Percentiles rank a stretch among this genome's conserved stretches.
Conservation (phyloP, 805 yeast genomes). For the Debaryomyces maramus region DNA sequence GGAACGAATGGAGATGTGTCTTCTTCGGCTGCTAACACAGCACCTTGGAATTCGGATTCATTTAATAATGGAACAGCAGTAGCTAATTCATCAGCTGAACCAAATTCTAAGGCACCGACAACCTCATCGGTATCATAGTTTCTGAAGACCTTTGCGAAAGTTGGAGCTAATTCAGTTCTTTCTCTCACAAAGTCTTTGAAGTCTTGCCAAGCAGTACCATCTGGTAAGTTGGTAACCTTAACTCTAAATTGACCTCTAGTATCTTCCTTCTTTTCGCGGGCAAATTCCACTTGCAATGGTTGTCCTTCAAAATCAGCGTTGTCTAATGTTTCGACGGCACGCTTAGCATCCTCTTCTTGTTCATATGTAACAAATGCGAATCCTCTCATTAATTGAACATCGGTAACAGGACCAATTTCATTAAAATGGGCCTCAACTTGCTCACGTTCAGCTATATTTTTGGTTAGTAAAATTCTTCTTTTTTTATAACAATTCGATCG, state of each 20-base stretch:
- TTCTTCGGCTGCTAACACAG: constrained; percentile 71
- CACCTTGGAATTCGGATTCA: constrained; percentile 69
- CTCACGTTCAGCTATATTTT: constrained; percentile 41
- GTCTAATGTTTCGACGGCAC: constrained; percentile 48
- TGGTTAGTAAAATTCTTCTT: constrained; percentile 11
- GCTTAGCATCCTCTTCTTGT: constrained; percentile 53
- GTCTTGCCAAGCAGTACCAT: constrained; percentile 83
- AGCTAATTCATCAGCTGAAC: constrained; percentile 70
- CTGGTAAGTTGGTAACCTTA: constrained; percentile 68
- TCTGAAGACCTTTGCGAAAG: constrained; percentile 55
- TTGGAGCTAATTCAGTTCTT: constrained; percentile 61
- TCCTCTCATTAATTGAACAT: constrained; percentile 73
- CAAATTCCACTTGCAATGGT: constrained; percentile 52
- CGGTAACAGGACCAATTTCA: constrained; percentile 64
- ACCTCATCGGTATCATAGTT: constrained; percentile 47
- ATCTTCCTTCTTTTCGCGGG: constrained; percentile 55
- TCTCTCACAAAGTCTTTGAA: constrained; percentile 88
- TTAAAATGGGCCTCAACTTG: constrained; percentile 70
- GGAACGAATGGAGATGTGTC: constrained; percentile 64
- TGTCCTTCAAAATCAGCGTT: constrained; percentile 51
- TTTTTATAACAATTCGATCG: neutral
- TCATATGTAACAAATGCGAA: constrained; percentile 88
- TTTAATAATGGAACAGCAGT: constrained; percentile 74
- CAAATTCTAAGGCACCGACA: constrained; percentile 55
- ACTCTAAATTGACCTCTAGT: constrained; percentile 76